A percentile compares a stretch with the other conserved stretches of the same genome.
These are phyloP conservation scores for Dipodascopsis tothii DNA, from an alignment of 805 yeast species.

Conservation along the genomic window DNA sequence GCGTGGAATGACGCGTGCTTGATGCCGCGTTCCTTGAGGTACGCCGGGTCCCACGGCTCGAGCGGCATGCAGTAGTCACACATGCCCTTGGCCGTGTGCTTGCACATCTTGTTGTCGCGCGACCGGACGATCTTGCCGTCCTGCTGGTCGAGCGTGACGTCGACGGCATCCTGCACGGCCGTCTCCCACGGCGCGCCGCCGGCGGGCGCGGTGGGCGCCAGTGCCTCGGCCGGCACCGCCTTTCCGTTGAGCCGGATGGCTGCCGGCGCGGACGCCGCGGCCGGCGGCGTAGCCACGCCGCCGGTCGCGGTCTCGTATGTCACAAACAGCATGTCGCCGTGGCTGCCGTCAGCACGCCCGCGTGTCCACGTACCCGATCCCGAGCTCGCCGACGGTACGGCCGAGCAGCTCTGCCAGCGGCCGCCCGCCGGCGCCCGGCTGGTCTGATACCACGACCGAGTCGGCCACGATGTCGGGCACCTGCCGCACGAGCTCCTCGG, in stretches of 20 bases:
- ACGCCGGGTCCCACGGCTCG: slow-evolving; percentile 87
- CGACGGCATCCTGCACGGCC: slow-evolving; percentile 56
- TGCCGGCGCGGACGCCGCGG: slow-evolving; percentile 5
- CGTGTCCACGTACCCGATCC: slow-evolving; percentile 28
- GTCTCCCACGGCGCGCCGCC: slow-evolving; percentile 18
- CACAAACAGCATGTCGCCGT: slow-evolving; percentile 52
- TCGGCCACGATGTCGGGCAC: slow-evolving; percentile 31
- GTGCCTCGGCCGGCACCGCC: slow-evolving; percentile 20
- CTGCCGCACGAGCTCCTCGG: slow-evolving; percentile 32
- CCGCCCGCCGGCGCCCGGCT: slow-evolving; percentile 42
- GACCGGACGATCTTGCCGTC: slow-evolving; percentile 67
- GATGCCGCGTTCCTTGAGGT: slow-evolving; percentile 64
- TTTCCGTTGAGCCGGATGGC: slow-evolving; percentile 21
- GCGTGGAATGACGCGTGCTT: slow-evolving; percentile 88
- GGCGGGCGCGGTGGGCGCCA: slow-evolving; percentile 8
- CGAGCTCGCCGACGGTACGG: slow-evolving; percentile 31
- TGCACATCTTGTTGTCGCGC: slow-evolving; percentile 53
- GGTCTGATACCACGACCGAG: slow-evolving; percentile 37
- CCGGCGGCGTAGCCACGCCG: neutral
- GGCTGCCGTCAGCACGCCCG: slow-evolving; percentile 29
- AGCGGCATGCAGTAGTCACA: slow-evolving; percentile 94
- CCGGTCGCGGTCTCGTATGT: slow-evolving; percentile 30
- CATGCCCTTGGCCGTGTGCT: slow-evolving; percentile 91
- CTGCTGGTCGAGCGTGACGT: slow-evolving; percentile 53
- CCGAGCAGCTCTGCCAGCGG: slow-evolving; percentile 36